Evolutionary conservation across 2,329 filamentous ascomycete species (phyloP), one percentile per base, ranked within the genome.

Genomic region (Diaporthe ampelina): DNA sequence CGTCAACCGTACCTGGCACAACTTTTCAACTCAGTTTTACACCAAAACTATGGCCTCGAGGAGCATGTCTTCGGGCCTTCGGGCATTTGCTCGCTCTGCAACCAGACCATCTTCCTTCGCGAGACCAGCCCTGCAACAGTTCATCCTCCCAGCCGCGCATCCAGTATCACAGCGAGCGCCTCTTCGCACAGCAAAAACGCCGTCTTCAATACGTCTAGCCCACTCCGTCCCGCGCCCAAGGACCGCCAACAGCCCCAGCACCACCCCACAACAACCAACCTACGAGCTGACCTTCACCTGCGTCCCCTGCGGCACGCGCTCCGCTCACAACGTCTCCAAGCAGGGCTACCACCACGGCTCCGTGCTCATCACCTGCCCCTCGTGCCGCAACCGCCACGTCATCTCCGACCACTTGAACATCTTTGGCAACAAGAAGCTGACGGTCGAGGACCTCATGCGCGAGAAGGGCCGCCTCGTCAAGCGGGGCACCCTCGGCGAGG

Each of bases 271-370:
- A 5, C 81, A 91, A 78, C 94, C 94, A 1, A 91, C 94, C 73
- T 99, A 98, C 85, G 89, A 95, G 78, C 88, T 99, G 77, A 94
- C 92, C 67, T 98, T 99, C 83, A 99, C 97, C 78, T 99, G 97
- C 89, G 92, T 94, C 74, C 94, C 94, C 43, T 99, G 97, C 85
- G 87, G 88, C 59, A 86, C 90, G 48, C 93, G 95, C 74, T 97
- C 94, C n/a, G 89, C 91, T 17, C 97, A 99, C 85, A 90, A 90
- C 68, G 88, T 99, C 79, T 95, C 94, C 40, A 98, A 98, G 84
- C 97, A 98, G 81, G 97, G 95, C 43, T 99, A 99, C 82, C 95
- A 98, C 84, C 88, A 92, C 76, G 97, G 97, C 48, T 96, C 95
- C 1, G 93, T 97, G 6, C 87, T 99, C 73, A 95, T 98, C 77